Evolutionary conservation across 2,329 filamentous ascomycete genomes (phyloP), one percentile per base, ranked within the genome.

Genomic region (Sclerotinia spermophila): DNA sequence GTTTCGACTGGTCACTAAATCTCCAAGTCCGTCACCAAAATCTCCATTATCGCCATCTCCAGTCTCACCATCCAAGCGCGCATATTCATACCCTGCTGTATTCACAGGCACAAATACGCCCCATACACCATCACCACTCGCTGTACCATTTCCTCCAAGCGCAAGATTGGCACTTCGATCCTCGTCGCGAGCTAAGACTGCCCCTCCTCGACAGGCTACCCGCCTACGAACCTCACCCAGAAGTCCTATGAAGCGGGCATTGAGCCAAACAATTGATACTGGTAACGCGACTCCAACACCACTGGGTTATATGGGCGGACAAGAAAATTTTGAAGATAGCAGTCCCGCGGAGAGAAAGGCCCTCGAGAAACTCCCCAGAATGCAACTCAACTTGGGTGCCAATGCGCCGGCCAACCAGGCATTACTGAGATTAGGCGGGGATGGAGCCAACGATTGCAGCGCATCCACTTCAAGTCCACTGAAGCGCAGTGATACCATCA

Each of bases 401-500:
- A 72, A 69, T 64, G 85, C 84, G 44, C 83, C 86, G 35, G 83
- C 85, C 5, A 84, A 86, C 73, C 82, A 83, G 72, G 81, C 82
- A 21, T 80, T 86, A 44, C 80, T 86, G 58, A 85, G 85, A 73
- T 79, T 86, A n/a, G 75, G 76, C 45, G 78, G 84, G 24, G 86
- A 88, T 67, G 79, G 79, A 27, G 82, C 81, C 62, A 79, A 74
- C 45, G 78, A 79, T 66, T 64, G 60, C 51, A 82, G 82, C 66
- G 81, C 87, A 27, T 83, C 86, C 30, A 88, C 89, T 72, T 89
- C 91, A 8, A 97, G 95, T 79, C 94, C 95, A 7, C 83, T 98
- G 76, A 97, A 98, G 85, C 90, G 96, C 76, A 95, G 91, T 78
- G 95, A 98, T 82, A 91, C 92, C 58, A 90, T 91, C 67, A 95